Evolutionary conservation across 306 rosid genomes (phyloP), one percentile per base, ranked within the genome.

Genomic region (Dalbergia oliveri): DNA sequence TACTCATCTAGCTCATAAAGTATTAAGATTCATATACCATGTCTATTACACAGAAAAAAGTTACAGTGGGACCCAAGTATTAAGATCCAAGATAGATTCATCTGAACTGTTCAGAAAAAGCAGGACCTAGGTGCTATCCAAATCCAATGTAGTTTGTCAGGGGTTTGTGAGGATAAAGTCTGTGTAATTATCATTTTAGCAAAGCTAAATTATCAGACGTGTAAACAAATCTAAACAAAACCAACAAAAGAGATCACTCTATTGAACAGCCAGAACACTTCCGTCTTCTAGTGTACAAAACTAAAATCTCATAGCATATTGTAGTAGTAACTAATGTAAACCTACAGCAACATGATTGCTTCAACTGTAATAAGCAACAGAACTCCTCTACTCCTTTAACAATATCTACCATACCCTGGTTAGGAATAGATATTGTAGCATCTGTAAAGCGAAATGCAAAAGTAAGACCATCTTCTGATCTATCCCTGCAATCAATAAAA

Each of bases 391-490:
- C 77, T 79, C 62, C 60, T 33, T 41, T 73, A 13, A 79, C 45
- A 76, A 56, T 67, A 81, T 59, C 78, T 39, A 34, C 34, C 86
- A 73, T 91, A 93, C 99, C 99, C 83, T 96, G 97, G 83, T 90
- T 91, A 84, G 98, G 88, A 82, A 91, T 79, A 47, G 99, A 91
- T 72, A 88, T 72, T 6, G 92, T 88, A 78, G 98, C 92, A 90
- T 96, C 99, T 11, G 97, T 90, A 88, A 93, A 96, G 84, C 99
- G 99, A 87, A 96, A 96, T 82, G 98, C 97, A 81, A 96, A 96
- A 67, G 97, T 93, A 65, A 96, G 98, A 79, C 99, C 97, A 82
- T 91, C 97, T 57, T 93, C 99, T 39, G 94, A 85, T 71, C 83
- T 88, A 83, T 93, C 96, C 94, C 98, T 96, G 91, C 45, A 72